phyloP scores from a whole-genome alignment of 1,139 yeast species.

The Geotrichum candidum region DNA sequence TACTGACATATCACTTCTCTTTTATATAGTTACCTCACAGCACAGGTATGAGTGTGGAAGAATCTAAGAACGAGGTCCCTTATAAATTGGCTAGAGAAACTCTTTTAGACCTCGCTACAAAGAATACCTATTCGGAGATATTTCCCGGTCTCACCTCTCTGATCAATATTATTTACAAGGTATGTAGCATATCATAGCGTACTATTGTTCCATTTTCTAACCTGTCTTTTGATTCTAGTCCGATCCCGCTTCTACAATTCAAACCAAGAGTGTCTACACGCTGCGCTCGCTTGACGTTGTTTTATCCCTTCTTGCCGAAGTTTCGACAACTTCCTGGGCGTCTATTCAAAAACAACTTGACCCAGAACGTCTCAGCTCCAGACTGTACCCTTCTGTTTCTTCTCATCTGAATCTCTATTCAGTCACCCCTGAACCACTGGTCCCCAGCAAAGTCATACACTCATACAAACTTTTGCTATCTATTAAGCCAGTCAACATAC shows the following conservation, averaged over 20 bases:
- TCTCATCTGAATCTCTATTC: slow-evolving; percentile 13
- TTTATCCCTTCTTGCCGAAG: slow-evolving; percentile 13
- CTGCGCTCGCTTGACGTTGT: slow-evolving; percentile 13
- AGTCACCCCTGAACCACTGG: slow-evolving; percentile 10
- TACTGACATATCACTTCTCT: neutral
- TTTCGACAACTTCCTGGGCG: slow-evolving; percentile 16
- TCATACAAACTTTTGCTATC: slow-evolving; percentile 13
- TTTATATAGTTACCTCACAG: slow-evolving; percentile 26
- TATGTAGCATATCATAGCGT: slow-evolving; percentile 6
- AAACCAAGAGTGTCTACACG: slow-evolving; percentile 10
- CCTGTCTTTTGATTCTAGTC: slow-evolving; percentile 1
- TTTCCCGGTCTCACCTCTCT: slow-evolving; percentile 15
- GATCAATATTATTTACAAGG: slow-evolving; percentile 14
- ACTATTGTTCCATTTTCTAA: neutral
- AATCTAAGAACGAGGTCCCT: slow-evolving; percentile 24
- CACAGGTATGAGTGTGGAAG: slow-evolving; percentile 27
- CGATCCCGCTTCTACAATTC: slow-evolving; percentile 14
- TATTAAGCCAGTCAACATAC: slow-evolving; percentile 15
- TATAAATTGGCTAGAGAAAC: slow-evolving; percentile 14
- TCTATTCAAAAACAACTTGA: slow-evolving; percentile 9
- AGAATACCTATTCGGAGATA: slow-evolving; percentile 14
- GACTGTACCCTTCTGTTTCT: slow-evolving; percentile 6
- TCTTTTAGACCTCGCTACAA: slow-evolving; percentile 12
- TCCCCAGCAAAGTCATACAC: slow-evolving; percentile 20
- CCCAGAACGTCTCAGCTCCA: slow-evolving; percentile 2